Evolutionary conservation across 1,139 yeast species (phyloP).

Genomic region (Suhomyces coccinellae): DNA sequence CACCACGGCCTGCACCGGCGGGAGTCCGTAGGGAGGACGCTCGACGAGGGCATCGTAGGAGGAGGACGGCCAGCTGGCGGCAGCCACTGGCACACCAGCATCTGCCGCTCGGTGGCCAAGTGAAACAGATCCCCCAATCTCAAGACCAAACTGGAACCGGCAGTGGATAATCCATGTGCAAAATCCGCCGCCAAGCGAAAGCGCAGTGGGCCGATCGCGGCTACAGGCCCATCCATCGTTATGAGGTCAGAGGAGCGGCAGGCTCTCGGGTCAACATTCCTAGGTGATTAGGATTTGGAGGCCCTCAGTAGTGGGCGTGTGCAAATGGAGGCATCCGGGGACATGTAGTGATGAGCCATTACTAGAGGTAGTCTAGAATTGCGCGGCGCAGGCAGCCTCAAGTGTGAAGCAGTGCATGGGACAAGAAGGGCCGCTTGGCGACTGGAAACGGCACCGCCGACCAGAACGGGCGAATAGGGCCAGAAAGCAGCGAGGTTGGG

Average conservation of each 20-base stretch:
- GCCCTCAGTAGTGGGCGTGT: background rate
- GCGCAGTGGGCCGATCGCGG: background rate
- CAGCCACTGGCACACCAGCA: no score
- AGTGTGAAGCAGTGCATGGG: conserved; percentile 1
- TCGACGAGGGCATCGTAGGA: no score
- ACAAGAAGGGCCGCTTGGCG: background rate
- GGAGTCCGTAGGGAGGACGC: no score
- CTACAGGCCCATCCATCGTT: background rate
- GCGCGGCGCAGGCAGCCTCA: conserved; percentile 2
- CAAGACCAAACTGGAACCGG: no score
- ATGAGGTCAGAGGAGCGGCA: background rate
- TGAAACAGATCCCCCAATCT: no score
- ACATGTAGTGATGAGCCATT: conserved; percentile 1
- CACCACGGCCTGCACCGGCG: no score
- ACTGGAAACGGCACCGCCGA: background rate
- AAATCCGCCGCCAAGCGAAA: background rate
- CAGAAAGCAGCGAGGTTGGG: no score
- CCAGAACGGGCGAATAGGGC: no score
- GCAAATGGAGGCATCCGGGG: background rate
- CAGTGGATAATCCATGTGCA: background rate
- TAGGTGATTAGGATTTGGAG: no score
- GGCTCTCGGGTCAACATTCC: background rate
- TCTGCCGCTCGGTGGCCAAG: no score
- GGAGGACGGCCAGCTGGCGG: no score
- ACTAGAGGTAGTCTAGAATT: background rate